Evolutionary conservation across 345 rosid species (phyloP), one percentile per base, ranked within the genome.

Genomic region (Pistacia atlantica): DNA sequence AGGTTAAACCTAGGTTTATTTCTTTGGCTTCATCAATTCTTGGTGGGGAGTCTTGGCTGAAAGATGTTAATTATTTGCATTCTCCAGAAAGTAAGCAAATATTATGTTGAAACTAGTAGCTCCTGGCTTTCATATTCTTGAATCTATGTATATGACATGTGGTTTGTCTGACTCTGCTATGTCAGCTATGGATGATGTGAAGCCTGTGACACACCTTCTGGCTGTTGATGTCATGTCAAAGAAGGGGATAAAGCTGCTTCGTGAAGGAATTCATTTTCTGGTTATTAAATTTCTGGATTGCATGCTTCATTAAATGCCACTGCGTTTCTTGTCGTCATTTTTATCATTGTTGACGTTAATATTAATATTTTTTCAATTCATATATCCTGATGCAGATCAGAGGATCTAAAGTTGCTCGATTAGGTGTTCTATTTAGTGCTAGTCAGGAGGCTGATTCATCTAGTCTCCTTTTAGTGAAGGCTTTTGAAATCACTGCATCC

Each of bases 161-260:
- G 63, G 57, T 80, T 73, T 65, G 57, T 61, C 63, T 84, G 28
- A 55, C 78, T 62, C 74, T 74, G 68, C 62, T 61, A 79, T 81
- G 80, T 28, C 90, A 96, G 99, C 97, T 73, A 55, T 82, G 49
- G 97, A 93, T 80, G 89, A 96, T 82, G 80, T 96, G 87, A 96
- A 96, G 88, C 90, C 95, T 38, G 98, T 96, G 69, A 92, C 99
- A 75, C 99, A 96, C 88, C 93, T 96, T 86, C 95, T 96, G 66
- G 89, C 86, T 82, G 92, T 90, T 84, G 98, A 93, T 81, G 76
- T 92, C 68, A 75, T 91, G 71, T 88, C 93, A 54, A 84, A 82
- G 90, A 90, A 84, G 79, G 98, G 99, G 77, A 80, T 88, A 74
- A 93, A 91, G 77, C 82, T 96, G 84, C 88, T 96, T 78, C 94